phyloP scores from a whole-genome alignment of 441 rosid genomes.

The Brassica hybrid region DNA sequence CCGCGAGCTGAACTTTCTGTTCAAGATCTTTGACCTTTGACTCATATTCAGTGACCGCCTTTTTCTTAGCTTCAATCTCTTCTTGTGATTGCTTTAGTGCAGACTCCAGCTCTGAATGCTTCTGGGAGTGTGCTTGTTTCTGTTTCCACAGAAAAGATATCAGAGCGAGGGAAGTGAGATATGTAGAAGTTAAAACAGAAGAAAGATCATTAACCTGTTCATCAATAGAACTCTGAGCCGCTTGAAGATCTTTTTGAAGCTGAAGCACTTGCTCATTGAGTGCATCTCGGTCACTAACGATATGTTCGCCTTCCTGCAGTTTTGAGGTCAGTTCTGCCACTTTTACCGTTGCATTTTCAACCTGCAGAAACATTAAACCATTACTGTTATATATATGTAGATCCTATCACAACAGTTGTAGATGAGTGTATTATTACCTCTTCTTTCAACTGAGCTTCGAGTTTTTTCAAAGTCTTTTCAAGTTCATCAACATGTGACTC shows the following conservation, averaged over 20 bases:
- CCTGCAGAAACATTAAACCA: conserved; percentile 26
- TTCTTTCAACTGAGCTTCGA: conserved; percentile 61
- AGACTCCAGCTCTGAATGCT: conserved; percentile 60
- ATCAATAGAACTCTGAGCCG: conserved; percentile 48
- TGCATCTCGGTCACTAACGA: conserved; percentile 50
- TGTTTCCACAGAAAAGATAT: conserved; percentile 53
- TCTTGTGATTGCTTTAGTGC: conserved; percentile 64
- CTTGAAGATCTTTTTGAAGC: conserved; percentile 62
- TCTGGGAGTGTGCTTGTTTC: conserved; percentile 58
- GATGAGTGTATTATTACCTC: conserved; percentile 56
- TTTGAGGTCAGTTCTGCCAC: conserved; percentile 56
- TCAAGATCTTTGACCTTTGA: conserved; percentile 68
- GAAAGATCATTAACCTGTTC: conserved; percentile 54
- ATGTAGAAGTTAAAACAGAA: not conserved
- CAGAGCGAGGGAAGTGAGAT: conserved; percentile 6
- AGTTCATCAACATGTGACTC: conserved; percentile 65
- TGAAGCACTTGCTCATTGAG: conserved; percentile 53
- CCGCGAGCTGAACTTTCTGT: conserved; percentile 67
- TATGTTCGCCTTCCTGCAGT: conserved; percentile 53
- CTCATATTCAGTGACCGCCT: conserved; percentile 54
- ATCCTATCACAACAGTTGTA: not conserved
- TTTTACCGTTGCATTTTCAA: conserved; percentile 51
- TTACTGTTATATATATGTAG: not conserved
- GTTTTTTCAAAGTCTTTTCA: conserved; percentile 52
- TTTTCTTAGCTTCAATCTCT: conserved; percentile 73